These are phyloP conservation scores for Plasmodiophora brassicae DNA, from an alignment of 208 protist species.

Conservation along the genomic window DNA sequence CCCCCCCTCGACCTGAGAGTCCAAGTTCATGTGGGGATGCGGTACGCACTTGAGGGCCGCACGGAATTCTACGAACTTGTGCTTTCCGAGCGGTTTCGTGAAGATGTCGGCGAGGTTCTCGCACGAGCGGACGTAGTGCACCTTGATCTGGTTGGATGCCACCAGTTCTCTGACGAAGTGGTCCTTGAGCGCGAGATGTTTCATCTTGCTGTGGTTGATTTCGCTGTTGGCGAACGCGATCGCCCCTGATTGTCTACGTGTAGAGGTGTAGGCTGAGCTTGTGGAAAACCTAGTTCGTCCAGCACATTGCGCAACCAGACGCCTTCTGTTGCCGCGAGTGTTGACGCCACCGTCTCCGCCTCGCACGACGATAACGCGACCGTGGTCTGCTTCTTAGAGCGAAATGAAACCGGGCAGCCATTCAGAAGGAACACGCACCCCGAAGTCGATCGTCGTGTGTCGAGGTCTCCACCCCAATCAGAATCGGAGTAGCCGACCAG, in stretches of 20 bases:
- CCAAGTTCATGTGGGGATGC: too few species aligned
- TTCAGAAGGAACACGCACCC: neutral
- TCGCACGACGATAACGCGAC: neutral
- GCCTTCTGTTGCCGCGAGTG: neutral
- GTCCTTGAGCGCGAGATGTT: neutral
- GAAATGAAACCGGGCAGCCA: neutral
- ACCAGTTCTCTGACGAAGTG: neutral
- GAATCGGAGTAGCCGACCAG: neutral
- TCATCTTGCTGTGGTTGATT: constrained; percentile 4
- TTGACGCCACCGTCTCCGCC: neutral
- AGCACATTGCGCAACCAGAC: neutral
- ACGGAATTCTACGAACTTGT: neutral
- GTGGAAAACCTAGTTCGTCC: neutral
- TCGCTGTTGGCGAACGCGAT: neutral
- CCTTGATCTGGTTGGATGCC: neutral
- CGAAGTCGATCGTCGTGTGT: neutral
- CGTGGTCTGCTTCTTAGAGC: neutral
- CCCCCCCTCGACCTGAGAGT: neutral
- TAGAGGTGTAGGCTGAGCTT: neutral
- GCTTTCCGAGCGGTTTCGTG: neutral
- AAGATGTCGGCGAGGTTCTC: neutral
- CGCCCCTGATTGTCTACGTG: neutral
- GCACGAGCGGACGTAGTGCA: neutral
- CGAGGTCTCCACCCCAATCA: neutral
- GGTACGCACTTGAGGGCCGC: neutral